A percentile compares a stretch with the other conserved stretches of the same genome.
These are phyloP conservation scores for Scleroderma citrinum DNA, from an alignment of 768 basidiomycete species.

Conservation along the genomic window DNA sequence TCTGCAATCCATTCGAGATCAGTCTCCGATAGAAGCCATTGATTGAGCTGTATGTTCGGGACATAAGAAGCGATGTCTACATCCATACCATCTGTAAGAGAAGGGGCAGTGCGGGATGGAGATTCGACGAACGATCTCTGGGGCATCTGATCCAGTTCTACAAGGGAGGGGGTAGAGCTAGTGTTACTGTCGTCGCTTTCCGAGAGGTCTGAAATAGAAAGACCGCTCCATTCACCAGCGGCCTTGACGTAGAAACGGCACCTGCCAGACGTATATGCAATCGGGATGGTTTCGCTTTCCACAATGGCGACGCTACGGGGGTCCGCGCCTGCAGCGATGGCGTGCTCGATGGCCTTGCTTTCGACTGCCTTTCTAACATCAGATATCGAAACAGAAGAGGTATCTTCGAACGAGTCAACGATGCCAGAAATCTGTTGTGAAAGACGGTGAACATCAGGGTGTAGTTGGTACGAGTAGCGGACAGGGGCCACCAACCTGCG, in stretches of 20 bases:
- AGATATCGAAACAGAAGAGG: constrained; percentile 28
- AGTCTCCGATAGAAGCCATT: constrained; percentile 42
- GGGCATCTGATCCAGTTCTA: not conserved
- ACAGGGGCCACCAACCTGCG: constrained; percentile 20
- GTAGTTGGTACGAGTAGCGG: not conserved
- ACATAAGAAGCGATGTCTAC: constrained; percentile 31
- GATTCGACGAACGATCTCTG: not conserved
- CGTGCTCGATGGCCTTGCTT: constrained; percentile 36
- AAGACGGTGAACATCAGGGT: not conserved
- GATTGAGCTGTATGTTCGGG: constrained; percentile 33
- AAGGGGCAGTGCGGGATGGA: constrained; percentile 3
- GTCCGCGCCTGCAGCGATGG: constrained; percentile 42
- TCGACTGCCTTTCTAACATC: constrained; percentile 31
- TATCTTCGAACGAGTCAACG: constrained; percentile 41
- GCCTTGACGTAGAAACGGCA: constrained; percentile 52
- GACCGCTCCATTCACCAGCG: constrained; percentile 44
- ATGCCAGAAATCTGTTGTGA: constrained; percentile 35
- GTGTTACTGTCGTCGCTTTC: not conserved
- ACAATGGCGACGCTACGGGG: constrained; percentile 41
- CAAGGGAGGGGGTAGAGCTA: not conserved
- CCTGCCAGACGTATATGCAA: constrained; percentile 28
- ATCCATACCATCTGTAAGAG: constrained; percentile 9
- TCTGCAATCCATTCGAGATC: constrained; percentile 56
- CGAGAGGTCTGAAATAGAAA: constrained; percentile 15
- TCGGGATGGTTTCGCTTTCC: constrained; percentile 50